These are phyloP conservation scores for Trichocladium antarcticum DNA, from an alignment of 495 filamentous ascomycete species.

Conservation along the genomic window DNA sequence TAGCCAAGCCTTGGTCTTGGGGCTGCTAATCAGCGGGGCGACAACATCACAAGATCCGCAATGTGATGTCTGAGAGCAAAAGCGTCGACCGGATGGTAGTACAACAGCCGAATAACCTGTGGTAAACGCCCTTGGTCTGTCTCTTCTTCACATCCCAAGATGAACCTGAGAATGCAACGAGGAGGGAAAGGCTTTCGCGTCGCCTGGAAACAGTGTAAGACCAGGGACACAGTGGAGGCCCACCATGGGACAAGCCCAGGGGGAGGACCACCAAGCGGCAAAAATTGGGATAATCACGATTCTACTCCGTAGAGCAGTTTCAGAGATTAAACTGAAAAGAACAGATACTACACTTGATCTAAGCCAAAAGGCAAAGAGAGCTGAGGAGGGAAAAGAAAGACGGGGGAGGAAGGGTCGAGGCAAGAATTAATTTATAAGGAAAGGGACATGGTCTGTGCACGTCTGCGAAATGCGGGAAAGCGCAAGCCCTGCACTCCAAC, in stretches of 20 bases:
- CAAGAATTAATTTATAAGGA: background rate
- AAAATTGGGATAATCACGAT: slow-evolving; percentile 4
- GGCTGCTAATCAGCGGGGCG: no score
- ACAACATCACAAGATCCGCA: no score
- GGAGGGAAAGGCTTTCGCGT: slow-evolving; percentile 4
- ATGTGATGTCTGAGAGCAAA: no score
- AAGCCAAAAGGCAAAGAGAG: slow-evolving; percentile 58
- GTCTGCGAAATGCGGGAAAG: background rate
- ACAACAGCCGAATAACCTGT: no score
- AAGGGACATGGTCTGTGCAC: background rate
- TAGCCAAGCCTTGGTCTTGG: no score
- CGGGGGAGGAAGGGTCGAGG: background rate
- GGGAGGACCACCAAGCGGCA: background rate
- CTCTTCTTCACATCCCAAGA: slow-evolving; percentile 9
- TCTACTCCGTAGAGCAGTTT: no score
- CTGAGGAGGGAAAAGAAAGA: slow-evolving; percentile 26
- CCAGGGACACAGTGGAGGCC: slow-evolving; percentile 7
- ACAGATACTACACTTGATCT: slow-evolving; percentile 99
- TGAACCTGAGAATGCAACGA: slow-evolving; percentile 2
- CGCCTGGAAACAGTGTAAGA: slow-evolving; percentile 1
- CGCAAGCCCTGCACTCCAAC: no score
- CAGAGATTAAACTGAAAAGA: slow-evolving; percentile 89
- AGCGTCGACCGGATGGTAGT: no score
- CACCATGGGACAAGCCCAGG: slow-evolving; percentile 1
- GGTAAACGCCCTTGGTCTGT: background rate